Evolutionary conservation across 306 rosid genomes (phyloP).

Genomic region (Cucurbita argyrosperma): DNA sequence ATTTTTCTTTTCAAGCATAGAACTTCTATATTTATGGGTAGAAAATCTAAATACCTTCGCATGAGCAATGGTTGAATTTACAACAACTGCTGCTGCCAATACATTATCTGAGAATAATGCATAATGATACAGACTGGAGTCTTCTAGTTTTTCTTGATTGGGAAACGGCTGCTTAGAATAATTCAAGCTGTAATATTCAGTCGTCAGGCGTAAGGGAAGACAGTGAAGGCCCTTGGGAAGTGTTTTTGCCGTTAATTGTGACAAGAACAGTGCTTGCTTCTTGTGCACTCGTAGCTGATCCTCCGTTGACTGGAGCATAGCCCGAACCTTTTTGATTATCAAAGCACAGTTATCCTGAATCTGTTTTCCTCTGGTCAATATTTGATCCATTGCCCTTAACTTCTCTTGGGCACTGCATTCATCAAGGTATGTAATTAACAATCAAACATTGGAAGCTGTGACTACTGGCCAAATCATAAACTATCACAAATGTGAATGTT

Average conservation of each 20-base stretch:
- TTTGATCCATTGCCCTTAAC: conserved; percentile 64
- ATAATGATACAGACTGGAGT: conserved; percentile 8
- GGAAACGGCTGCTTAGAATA: background rate
- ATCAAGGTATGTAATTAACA: conserved; percentile 7
- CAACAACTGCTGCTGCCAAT: conserved; percentile 11
- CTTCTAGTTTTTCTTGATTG: conserved; percentile 5
- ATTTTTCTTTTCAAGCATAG: background rate
- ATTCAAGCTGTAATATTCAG: background rate
- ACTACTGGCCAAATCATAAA: background rate
- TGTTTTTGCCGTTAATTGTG: conserved; percentile 28
- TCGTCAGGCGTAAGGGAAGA: background rate
- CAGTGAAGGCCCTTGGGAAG: conserved; percentile 10
- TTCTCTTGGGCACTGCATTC: conserved; percentile 53
- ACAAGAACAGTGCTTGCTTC: conserved; percentile 83
- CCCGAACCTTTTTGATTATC: conserved; percentile 74
- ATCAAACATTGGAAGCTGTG: background rate
- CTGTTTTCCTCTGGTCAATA: conserved; percentile 67
- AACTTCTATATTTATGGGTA: background rate
- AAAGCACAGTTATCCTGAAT: conserved; percentile 68
- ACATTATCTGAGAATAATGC: conserved; percentile 13
- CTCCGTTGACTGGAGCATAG: conserved; percentile 82
- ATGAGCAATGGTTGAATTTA: conserved; percentile 9
- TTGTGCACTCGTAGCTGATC: conserved; percentile 85
- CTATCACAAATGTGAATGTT: background rate
- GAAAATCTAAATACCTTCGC: background rate